Base-by-base conservation (phyloP, 805 yeast species). In the Wickerhamomyces rabaulensis region DNA sequence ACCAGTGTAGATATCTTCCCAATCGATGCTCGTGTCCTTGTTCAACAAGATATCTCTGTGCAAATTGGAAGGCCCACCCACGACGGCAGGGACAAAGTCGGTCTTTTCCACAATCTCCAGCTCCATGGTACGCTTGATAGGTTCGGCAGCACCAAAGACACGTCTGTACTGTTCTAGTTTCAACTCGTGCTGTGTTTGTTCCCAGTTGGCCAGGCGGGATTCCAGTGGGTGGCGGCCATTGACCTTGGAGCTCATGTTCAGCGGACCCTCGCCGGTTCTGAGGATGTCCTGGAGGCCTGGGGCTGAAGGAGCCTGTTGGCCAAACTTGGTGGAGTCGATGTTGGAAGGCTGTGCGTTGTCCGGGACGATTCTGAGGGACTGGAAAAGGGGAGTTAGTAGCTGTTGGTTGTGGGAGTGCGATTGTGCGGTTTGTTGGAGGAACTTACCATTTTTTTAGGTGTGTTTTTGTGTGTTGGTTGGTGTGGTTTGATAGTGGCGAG, bases 41-140 rank as follows among this genome's bases (percentile, higher is more conserved):
- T 87, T 87, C 61, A 80, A 63, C 48, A 94, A 73, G 44, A 94
- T 86, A 60, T 91, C 96, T 50, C 73, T 76, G 61, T 88, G 95
- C 50, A 88, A 48, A 48, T 76, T 71, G 40, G 75, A 69, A 7
- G 79, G 56, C 7, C 81, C 84, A 13, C 89, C 89, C 12, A 82
- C 66, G 6, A 74, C 64, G 27, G 67, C 60, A 7, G 96, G 96
- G 51, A 74, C 80, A 64, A 81, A 82, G 49, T 86, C 89, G 13
- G 87, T 78, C 42, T 74, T 71, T 40, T 80, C 78, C 3, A 92
- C 84, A 22, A 92, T 76, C 47, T 79, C 72, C 60, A 87, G 69
- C 58, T 94, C 99, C 97, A 94, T 90, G 27, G 83, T 80, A 60
- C 97, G 77, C 61, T 84, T 84, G 65, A 92, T 85, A 9, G 99